Evolutionary conservation across 164 flowering plant species (phyloP), one percentile per base, ranked within the genome.

Genomic region (Tinospora cordifolia): DNA sequence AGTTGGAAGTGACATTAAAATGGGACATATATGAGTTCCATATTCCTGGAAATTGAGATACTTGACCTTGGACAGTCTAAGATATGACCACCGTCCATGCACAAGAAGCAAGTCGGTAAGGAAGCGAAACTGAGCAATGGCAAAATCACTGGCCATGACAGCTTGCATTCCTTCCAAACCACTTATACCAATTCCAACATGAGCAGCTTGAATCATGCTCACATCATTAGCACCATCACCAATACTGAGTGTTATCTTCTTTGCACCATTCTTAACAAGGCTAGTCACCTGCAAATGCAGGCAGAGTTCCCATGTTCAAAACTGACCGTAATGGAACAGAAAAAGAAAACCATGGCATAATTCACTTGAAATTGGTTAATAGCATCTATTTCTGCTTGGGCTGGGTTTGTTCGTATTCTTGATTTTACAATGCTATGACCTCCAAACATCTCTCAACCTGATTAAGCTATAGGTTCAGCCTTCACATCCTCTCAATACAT

Each of bases 211-310:
- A 83, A 93, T 93, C 98, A 93, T 93, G 79, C 98, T 90, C 49
- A 93, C 98, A 84, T 93, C 98, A 86, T 93, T 93, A 46, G 98
- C 98, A 72, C 98, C 98, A 84, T 93, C 98, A 51, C 98, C 98
- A 72, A 93, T 93, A 70, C 97, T 86, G 38, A 93, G 90, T n/a
- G 98, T 94, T 76, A 92, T 94, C 76, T 88, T 91, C 11, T 74
- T 71, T 47, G 98, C 98, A 71, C 97, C 95, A 76, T 92, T 94
- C 80, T 81, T 94, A 34, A 94, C 97, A 71, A 94, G 75, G 84
- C 93, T 90, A 57, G 98, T 90, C 24, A 94, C 98, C 98, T 94
- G 76, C 30, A 74, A 75, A 69, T 40, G 46, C 59, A 54, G 4
- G 59, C 21, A 62, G 3, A 3, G 22, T 22, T 21, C 25, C 13